These are phyloP conservation scores for Eutypa lata DNA, from an alignment of 2,329 filamentous ascomycete species.

Conservation along the genomic window DNA sequence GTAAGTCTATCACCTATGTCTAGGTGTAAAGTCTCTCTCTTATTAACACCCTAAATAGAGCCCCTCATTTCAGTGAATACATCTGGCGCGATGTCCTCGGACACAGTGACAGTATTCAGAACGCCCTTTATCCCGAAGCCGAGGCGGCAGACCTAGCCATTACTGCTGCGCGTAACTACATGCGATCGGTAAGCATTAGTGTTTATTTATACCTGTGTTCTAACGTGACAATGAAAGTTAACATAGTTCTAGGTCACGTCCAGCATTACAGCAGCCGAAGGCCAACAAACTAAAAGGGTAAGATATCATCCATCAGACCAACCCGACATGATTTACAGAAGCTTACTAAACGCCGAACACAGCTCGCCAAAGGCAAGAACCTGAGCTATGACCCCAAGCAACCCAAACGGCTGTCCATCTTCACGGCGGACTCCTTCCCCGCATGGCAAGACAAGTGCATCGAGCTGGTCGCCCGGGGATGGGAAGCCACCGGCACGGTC, in stretches of 20 bases:
- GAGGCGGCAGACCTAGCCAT: slow-evolving; percentile 64
- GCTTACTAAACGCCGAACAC: neutral
- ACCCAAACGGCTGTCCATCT: slow-evolving; percentile 88
- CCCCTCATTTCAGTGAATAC: slow-evolving; percentile 92
- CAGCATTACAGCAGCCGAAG: slow-evolving; percentile 84
- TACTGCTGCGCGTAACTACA: slow-evolving; percentile 78
- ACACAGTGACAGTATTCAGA: slow-evolving; percentile 73
- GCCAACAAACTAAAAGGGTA: slow-evolving; percentile 79
- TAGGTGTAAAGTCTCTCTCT: no score
- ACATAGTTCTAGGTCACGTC: slow-evolving; percentile 32
- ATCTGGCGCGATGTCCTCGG: slow-evolving; percentile 90
- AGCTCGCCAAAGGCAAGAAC: slow-evolving; percentile 77
- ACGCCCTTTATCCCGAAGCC: slow-evolving; percentile 70
- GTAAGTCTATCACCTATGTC: neutral
- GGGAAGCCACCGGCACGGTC: slow-evolving; percentile 45
- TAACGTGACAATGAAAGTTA: neutral
- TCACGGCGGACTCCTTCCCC: slow-evolving; percentile 75
- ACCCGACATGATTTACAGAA: neutral
- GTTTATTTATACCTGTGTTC: neutral
- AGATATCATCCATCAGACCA: no score
- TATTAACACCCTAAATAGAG: slow-evolving; percentile 22
- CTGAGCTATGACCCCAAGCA: slow-evolving; percentile 83
- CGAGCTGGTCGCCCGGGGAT: slow-evolving; percentile 70
- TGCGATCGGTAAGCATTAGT: slow-evolving; percentile 42
- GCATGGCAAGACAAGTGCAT: slow-evolving; percentile 91